phyloP scores from a whole-genome alignment of 2,329 filamentous ascomycete species.

The Ophiocordyceps polyrhachis-furcata region DNA sequence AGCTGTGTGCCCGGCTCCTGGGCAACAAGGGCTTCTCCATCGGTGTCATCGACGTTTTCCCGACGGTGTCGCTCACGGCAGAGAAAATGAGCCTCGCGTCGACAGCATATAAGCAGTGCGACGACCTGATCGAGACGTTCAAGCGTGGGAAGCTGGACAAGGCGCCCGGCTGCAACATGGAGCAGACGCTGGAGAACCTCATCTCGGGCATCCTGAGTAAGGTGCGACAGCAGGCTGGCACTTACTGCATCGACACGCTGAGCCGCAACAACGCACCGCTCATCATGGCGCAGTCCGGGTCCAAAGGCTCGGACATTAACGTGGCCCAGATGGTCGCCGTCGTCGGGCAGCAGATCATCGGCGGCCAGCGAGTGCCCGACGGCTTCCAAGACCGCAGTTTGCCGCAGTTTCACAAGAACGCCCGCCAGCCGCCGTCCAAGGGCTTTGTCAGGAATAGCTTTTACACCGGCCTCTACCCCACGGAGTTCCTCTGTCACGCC shows the following conservation, averaged over 20 bases:
- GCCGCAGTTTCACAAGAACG: conserved; percentile 97
- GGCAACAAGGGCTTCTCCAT: conserved; percentile 94
- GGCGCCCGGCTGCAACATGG: conserved; percentile 94
- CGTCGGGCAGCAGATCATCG: conserved; percentile 93
- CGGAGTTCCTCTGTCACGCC: conserved; percentile 98
- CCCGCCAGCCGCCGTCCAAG: conserved; percentile 91
- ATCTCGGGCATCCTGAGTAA: conserved; percentile 87
- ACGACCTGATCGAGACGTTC: conserved; percentile 54
- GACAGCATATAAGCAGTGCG: conserved; percentile 65
- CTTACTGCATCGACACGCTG: conserved; percentile 72
- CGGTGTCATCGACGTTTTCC: conserved; percentile 95
- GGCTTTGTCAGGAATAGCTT: conserved; percentile 99
- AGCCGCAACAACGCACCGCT: conserved; percentile 95
- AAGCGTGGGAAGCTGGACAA: conserved; percentile 78
- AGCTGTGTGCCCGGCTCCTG: conserved; percentile 93
- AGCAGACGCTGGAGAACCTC: conserved; percentile 95
- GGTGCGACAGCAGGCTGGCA: conserved; percentile 92
- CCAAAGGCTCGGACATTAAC: conserved; percentile 97
- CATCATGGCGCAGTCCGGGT: conserved; percentile 89
- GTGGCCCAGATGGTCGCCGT: conserved; percentile 98
- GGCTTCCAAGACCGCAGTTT: conserved; percentile 97
- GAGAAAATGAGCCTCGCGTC: conserved; percentile 71
- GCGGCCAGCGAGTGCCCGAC: conserved; percentile 97
- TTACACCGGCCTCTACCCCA: conserved; percentile 79
- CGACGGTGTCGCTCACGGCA: conserved; percentile 65